Evolutionary conservation across 495 filamentous ascomycete genomes (phyloP), one percentile per base, ranked within the genome.

Genomic region (Halenospora varia): DNA sequence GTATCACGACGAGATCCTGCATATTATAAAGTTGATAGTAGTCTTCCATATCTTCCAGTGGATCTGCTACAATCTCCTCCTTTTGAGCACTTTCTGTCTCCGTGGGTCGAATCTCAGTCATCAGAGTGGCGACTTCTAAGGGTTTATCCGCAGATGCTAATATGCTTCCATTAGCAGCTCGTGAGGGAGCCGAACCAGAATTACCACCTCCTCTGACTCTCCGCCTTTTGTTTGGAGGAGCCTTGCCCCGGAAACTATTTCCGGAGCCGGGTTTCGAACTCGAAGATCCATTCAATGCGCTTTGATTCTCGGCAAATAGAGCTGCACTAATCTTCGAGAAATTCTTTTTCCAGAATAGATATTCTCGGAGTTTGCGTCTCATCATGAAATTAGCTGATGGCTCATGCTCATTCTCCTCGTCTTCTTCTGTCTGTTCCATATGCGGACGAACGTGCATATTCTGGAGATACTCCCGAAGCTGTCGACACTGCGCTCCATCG

Each of bases 21-120:
- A 93, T 94, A 46, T 97, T 91, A 67, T 92, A 96, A 19, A 96
- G 81, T 69, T 96, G 86, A 64, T 92, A 97, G 70, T 87, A 96
- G 66, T 96, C 87, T 68, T 91, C 88, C 80, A 95, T 90, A 67
- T 90, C 77, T 40, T 96, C 89, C 19, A 97, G 73, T 0, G 90
- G 86, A 71, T 98, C 94, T 19, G 83, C 75, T 0, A 84, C 77
- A 40, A 95, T 78, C 58, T 96, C 93, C 44, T 85, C 83, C 63
- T 88, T 89, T 42, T 84, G 77, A 13, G 68, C 69, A 44, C 80
- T 74, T 62, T 90, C 88, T 3, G 67, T 68, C 49, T 87, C 85
- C 0, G 82, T 87, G 13, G 86, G 84, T 63, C 82, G 80, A 3
- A 93, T 78, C 18, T 86, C 87, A 22, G 82, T 79, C 46, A 90